Percentiles rank a stretch among this genome's conserved stretches.
phyloP scores from a whole-genome alignment of 1,284 basidiomycete species.

The Ganoderma resinaceum region DNA sequence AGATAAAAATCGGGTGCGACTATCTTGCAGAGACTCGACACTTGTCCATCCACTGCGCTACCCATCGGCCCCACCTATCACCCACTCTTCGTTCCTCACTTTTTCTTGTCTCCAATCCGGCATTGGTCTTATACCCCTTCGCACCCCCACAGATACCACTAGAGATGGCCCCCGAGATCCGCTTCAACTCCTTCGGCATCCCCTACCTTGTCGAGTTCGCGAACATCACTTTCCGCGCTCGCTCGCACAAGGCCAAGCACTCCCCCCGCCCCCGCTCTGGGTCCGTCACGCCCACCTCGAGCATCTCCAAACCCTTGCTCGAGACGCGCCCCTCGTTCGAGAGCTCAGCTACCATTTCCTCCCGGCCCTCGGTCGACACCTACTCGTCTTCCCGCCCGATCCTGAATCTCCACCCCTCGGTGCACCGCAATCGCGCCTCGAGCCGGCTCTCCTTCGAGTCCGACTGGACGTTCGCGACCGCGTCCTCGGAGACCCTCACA shows the following conservation, averaged over 20 bases:
- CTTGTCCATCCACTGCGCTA: conserved; percentile 15
- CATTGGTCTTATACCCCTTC: conserved; percentile 28
- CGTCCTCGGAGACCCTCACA: conserved; percentile 37
- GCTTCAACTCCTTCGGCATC: conserved; percentile 50
- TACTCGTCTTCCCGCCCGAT: conserved; percentile 6
- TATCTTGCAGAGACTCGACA: conserved; percentile 12
- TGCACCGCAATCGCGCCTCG: conserved; percentile 11
- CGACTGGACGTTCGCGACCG: conserved; percentile 33
- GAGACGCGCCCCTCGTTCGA: conserved; percentile 8
- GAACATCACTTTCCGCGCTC: conserved; percentile 48
- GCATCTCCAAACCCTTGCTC: conserved; percentile 9
- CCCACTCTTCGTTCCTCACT: not conserved
- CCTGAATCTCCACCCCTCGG: conserved; percentile 4
- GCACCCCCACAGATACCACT: not conserved
- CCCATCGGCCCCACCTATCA: conserved; percentile 10
- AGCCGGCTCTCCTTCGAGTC: conserved; percentile 25
- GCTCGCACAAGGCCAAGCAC: conserved; percentile 12
- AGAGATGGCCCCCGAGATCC: conserved; percentile 44
- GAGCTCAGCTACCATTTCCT: not conserved
- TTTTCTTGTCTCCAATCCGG: conserved; percentile 30
- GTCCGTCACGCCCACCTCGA: conserved; percentile 5
- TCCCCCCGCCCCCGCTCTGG: not conserved
- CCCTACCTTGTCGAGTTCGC: conserved; percentile 52
- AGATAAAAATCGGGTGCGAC: conserved; percentile 19
- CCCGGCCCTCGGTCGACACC: conserved; percentile 17